These are phyloP conservation scores for Yarrowia yakushimensis DNA, from an alignment of 805 yeast species.

Conservation along the genomic window DNA sequence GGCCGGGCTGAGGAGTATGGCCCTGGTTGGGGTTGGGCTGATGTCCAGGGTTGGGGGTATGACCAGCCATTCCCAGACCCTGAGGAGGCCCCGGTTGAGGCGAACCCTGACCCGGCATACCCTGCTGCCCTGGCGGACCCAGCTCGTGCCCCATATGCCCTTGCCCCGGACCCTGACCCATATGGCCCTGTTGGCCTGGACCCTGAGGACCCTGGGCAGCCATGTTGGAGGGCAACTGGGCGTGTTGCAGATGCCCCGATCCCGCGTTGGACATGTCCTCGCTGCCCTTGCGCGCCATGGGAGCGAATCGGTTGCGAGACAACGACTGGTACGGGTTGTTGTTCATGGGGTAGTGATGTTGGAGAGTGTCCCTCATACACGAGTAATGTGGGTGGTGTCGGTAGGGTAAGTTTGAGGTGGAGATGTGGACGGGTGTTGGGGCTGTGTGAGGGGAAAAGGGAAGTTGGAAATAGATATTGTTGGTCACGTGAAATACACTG, in stretches of 20 bases:
- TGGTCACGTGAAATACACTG: too few species aligned
- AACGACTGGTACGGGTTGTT: conserved; percentile 24
- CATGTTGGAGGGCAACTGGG: not conserved
- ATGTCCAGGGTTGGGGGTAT: not conserved
- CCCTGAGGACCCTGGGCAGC: not conserved
- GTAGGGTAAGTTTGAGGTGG: not conserved
- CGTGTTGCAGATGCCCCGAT: conserved; percentile 12
- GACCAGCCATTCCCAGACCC: not conserved
- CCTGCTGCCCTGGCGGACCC: not conserved
- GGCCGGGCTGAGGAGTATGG: not conserved
- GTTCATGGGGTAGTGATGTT: not conserved
- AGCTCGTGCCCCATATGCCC: not conserved
- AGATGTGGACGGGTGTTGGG: too few species aligned
- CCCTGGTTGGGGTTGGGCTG: not conserved
- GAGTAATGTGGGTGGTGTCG: not conserved
- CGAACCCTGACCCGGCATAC: not conserved
- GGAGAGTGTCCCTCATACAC: not conserved
- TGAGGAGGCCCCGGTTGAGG: not conserved
- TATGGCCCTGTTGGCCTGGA: not conserved
- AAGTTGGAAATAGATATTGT: too few species aligned
- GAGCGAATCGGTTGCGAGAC: conserved; percentile 21
- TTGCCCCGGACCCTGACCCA: conserved; percentile 7
- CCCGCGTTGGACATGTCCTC: conserved; percentile 17
- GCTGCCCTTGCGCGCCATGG: conserved; percentile 16
- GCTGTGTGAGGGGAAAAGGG: too few species aligned